phyloP scores from a whole-genome alignment of 2,329 filamentous ascomycete species.

The Ascochyta fabae region DNA sequence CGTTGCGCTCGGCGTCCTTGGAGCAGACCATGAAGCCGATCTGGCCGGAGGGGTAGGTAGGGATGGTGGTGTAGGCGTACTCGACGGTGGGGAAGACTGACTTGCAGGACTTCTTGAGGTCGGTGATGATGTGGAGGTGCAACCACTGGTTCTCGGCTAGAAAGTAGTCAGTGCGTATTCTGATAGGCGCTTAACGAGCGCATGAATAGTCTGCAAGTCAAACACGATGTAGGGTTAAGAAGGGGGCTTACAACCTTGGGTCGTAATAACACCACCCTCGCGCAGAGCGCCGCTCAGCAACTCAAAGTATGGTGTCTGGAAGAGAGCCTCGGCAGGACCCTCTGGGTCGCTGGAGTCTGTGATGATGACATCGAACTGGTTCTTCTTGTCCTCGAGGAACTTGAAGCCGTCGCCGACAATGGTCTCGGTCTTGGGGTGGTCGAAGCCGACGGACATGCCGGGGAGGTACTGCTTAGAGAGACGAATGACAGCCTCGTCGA shows the following conservation, averaged over 20 bases:
- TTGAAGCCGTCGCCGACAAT: constrained; percentile 98
- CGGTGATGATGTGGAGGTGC: constrained; percentile 88
- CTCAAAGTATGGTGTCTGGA: constrained; percentile 99
- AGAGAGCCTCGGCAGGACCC: constrained; percentile 92
- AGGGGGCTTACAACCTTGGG: constrained; percentile 98
- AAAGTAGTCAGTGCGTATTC: constrained; percentile 33
- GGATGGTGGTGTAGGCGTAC: constrained; percentile 99
- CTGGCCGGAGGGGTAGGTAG: constrained; percentile 97
- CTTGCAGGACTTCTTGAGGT: constrained; percentile 96
- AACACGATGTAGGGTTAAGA: constrained; percentile 46
- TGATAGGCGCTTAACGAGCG: constrained; percentile 22
- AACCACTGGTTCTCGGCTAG: constrained; percentile 99
- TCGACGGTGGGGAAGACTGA: constrained; percentile 97
- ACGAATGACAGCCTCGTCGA: constrained; percentile 98
- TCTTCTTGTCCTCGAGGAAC: constrained; percentile 95
- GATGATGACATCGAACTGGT: constrained; percentile 98
- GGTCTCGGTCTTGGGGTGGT: constrained; percentile 90
- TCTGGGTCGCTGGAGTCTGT: constrained; percentile 98
- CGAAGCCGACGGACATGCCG: constrained; percentile 89
- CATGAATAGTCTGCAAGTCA: constrained; percentile 23
- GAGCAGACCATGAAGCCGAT: constrained; percentile 99
- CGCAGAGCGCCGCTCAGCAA: constrained; percentile 87
- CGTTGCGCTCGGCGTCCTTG: constrained; percentile 86
- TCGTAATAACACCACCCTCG: constrained; percentile 97
- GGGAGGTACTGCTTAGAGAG: constrained; percentile 98